Evolutionary conservation across 208 protist genomes (phyloP).

Genomic region (Leishmania martiniquensis): DNA sequence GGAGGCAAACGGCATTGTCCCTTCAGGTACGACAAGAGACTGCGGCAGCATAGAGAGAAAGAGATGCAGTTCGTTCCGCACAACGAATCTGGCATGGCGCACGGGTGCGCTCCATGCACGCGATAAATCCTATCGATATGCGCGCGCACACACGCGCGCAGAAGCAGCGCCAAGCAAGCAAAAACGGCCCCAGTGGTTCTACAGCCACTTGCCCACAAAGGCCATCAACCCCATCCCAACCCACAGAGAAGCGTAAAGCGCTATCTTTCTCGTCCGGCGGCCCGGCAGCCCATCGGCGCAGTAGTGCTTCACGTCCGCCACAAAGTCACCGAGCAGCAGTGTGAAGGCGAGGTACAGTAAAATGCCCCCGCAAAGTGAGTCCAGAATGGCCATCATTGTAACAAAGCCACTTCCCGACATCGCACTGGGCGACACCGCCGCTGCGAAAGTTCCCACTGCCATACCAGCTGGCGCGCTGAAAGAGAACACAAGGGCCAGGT

Average conservation of each 20-base stretch:
- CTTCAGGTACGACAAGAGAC: neutral
- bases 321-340: conserved; percentile 68
- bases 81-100: neutral
- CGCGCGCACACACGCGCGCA: neutral
- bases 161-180: neutral
- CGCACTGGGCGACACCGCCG: conserved; percentile 23
- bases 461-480: conserved; percentile 55
- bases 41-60: neutral
- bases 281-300: conserved; percentile 18
- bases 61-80: neutral
- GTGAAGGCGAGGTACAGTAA: conserved; percentile 75
- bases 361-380: conserved; percentile 67
- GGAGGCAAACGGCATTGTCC: neutral
- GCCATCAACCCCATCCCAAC: conserved; percentile 54
- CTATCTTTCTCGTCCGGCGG: conserved; percentile 10
- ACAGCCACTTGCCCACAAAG: conserved; percentile 51
- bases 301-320: conserved; percentile 29
- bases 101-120: neutral
- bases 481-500: conserved; percentile 49
- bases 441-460: conserved; percentile 32
- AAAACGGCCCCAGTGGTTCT: neutral
- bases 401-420: conserved; percentile 37
- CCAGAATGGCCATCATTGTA: conserved; percentile 42
- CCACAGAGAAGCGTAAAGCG: conserved; percentile 43
- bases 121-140: neutral